Conservation (phyloP, 345 rosid genomes). For the Gynandropsis gynandra region DNA sequence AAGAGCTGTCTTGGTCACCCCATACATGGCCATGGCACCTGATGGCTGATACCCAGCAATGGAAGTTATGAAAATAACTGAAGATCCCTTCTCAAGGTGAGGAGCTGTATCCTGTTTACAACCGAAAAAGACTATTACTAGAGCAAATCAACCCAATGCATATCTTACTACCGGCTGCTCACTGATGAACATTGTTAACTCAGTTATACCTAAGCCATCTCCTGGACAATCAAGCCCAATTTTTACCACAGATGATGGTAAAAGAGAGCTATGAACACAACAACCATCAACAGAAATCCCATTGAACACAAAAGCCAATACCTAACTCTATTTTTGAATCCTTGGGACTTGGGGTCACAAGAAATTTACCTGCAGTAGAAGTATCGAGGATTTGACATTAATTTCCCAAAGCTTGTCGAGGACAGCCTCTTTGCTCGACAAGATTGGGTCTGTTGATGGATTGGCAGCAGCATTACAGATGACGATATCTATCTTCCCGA, state of each 20-base stretch:
- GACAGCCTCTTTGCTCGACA: slow-evolving; percentile 52
- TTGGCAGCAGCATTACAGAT: slow-evolving; percentile 85
- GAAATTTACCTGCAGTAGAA: slow-evolving; percentile 48
- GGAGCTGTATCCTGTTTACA: slow-evolving; percentile 62
- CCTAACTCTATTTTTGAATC: neutral
- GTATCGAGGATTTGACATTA: slow-evolving; percentile 70
- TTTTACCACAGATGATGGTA: neutral
- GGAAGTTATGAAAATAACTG: slow-evolving; percentile 69
- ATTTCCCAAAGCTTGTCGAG: slow-evolving; percentile 91
- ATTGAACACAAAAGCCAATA: slow-evolving; percentile 4
- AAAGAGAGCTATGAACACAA: neutral
- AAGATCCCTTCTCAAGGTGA: slow-evolving; percentile 68
- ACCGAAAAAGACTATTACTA: neutral
- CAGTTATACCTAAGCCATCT: neutral
- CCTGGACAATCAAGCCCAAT: neutral
- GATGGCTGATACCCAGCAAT: slow-evolving; percentile 59
- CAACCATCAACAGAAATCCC: neutral
- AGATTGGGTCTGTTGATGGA: slow-evolving; percentile 53
- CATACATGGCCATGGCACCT: slow-evolving; percentile 74
- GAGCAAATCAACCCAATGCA: neutral
- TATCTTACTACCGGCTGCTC: too few relatives aligned
- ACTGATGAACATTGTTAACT: neutral
- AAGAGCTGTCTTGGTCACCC: slow-evolving; percentile 90
- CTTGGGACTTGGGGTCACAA: neutral
- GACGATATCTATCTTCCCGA: slow-evolving; percentile 65